Percentiles rank a stretch among this genome's conserved stretches.
These are phyloP conservation scores for Iodosphaeria phyllophila DNA, from an alignment of 2,329 filamentous ascomycete species.

Conservation along the genomic window DNA sequence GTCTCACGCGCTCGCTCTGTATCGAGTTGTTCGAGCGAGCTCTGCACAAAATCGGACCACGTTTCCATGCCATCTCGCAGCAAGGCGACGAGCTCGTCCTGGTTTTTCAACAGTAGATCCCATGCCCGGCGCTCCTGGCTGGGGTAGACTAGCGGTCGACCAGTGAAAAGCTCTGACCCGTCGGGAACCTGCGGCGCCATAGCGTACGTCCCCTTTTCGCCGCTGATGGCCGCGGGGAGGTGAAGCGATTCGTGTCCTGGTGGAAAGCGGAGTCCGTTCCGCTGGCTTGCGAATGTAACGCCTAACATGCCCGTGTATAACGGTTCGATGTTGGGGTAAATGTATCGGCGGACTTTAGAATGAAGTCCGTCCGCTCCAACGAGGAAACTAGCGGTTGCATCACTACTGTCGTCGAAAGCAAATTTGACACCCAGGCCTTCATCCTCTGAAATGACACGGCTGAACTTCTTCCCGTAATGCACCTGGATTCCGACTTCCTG, in stretches of 20 bases:
- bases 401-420: slow-evolving; percentile 26
- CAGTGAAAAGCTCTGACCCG: slow-evolving; percentile 6
- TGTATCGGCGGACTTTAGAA: slow-evolving; percentile 29
- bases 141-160: too few species aligned
- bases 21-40: too few species aligned
- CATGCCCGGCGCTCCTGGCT: too few species aligned
- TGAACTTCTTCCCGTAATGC: slow-evolving; percentile 28
- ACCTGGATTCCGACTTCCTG: slow-evolving; percentile 20
- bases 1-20: too few species aligned
- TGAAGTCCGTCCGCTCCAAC: slow-evolving; percentile 43
- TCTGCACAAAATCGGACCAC: too few species aligned
- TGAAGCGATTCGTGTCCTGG: too few species aligned
- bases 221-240: slow-evolving; percentile 4
- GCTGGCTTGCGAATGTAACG: slow-evolving; percentile 13
- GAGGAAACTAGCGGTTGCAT: slow-evolving; percentile 21
- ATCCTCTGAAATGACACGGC: slow-evolving; percentile 20
- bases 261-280: slow-evolving; percentile 4
- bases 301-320: slow-evolving; percentile 28
- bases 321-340: slow-evolving; percentile 28
- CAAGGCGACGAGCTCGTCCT: too few species aligned
- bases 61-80: too few species aligned
- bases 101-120: too few species aligned
- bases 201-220: slow-evolving; percentile 5
- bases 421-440: slow-evolving; percentile 21
- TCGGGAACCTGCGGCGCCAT: slow-evolving; percentile 6